These are phyloP conservation scores for Teratosphaeriaceae sp. DNA, from an alignment of 2,329 filamentous ascomycete species.

Conservation along the genomic window DNA sequence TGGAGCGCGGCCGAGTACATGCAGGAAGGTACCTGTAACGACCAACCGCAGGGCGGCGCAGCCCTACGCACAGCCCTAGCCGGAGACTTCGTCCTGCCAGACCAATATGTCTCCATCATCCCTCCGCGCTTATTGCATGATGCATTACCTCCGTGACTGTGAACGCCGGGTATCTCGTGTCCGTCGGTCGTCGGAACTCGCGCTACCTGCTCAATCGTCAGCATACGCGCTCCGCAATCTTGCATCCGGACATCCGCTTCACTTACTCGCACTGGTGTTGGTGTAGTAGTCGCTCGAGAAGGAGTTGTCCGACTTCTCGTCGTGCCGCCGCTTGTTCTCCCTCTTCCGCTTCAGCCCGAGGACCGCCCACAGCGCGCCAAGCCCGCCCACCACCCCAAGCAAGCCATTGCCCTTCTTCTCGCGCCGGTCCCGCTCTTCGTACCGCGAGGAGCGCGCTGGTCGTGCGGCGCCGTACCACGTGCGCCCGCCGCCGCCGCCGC, in stretches of 20 bases:
- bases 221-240: neutral
- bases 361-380: constrained; percentile 39
- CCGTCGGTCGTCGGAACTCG: constrained; percentile 39
- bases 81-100: no score
- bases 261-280: constrained; percentile 44
- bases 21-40: no score
- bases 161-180: constrained; percentile 32
- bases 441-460: constrained; percentile 26
- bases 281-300: constrained; percentile 42
- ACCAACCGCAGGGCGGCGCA: neutral
- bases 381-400: constrained; percentile 35
- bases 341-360: constrained; percentile 40
- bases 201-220: constrained; percentile 33
- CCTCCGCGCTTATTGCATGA: neutral
- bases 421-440: constrained; percentile 30
- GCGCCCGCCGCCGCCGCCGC: constrained; percentile 38
- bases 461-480: constrained; percentile 40
- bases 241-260: neutral
- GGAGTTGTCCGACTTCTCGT: constrained; percentile 38
- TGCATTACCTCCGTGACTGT: constrained; percentile 10
- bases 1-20: no score
- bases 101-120: no score
- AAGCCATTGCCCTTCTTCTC: constrained; percentile 25
- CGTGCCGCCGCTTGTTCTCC: constrained; percentile 24
- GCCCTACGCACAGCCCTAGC: neutral